These are phyloP conservation scores for Candida multigemmis DNA, from an alignment of 805 yeast species.

Conservation along the genomic window DNA sequence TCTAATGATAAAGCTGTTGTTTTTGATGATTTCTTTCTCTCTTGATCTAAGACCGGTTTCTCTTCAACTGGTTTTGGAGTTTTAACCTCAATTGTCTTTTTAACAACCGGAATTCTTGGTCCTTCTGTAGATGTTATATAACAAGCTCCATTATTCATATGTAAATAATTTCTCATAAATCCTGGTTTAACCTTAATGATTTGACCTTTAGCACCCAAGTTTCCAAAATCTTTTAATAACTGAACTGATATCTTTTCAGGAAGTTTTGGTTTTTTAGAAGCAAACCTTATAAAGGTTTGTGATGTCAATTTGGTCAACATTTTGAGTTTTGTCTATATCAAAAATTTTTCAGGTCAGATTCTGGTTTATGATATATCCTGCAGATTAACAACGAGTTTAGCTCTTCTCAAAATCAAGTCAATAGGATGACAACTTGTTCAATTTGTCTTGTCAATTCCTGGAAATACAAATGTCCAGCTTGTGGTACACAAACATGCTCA, in stretches of 20 bases:
- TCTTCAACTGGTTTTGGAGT: slow-evolving; percentile 1
- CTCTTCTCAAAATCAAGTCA: not conserved
- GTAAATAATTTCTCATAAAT: slow-evolving; percentile 71
- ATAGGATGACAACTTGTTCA: slow-evolving; percentile 11
- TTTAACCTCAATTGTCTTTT: slow-evolving; percentile 4
- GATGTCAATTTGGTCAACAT: not conserved
- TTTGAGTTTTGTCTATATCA: not conserved
- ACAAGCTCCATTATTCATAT: slow-evolving; percentile 64
- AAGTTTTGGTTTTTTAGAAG: slow-evolving; percentile 3
- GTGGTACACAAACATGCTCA: slow-evolving; percentile 59
- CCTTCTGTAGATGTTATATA: slow-evolving; percentile 38
- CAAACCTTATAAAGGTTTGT: not conserved
- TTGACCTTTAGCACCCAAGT: slow-evolving; percentile 64
- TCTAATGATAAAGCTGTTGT: slow-evolving; percentile 25
- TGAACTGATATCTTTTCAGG: slow-evolving; percentile 55
- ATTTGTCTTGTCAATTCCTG: slow-evolving; percentile 27
- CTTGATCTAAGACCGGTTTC: slow-evolving; percentile 2
- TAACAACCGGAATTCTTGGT: slow-evolving; percentile 35
- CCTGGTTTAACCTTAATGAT: slow-evolving; percentile 69
- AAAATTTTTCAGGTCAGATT: slow-evolving; percentile 1
- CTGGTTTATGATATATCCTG: not conserved
- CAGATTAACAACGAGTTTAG: no score
- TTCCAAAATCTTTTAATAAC: slow-evolving; percentile 57
- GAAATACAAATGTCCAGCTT: slow-evolving; percentile 79
- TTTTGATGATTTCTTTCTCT: slow-evolving; percentile 3